A percentile compares a stretch with the other conserved stretches of the same genome.
Conservation (phyloP, 345 rosid genomes). For the Theobroma cacao region DNA sequence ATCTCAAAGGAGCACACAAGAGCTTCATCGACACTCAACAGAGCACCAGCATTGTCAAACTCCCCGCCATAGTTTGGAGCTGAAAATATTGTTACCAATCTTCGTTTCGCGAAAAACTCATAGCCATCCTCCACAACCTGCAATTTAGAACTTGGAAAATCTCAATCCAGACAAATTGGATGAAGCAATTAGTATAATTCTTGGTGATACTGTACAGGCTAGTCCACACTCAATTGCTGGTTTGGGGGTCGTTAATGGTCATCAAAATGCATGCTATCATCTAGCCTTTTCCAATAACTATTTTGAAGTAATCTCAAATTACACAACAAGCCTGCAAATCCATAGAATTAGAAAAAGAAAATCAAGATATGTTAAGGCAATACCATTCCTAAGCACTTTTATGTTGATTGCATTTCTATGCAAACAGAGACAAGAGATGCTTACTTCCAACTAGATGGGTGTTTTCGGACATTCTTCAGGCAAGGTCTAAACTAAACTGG, state of each 20-base stretch:
- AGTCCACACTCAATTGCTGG: not conserved
- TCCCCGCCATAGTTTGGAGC: constrained; percentile 99
- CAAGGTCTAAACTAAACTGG: not conserved
- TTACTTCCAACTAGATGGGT: not conserved
- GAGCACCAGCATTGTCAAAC: constrained; percentile 94
- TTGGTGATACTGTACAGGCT: not conserved
- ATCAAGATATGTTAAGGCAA: not conserved
- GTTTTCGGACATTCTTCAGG: not conserved
- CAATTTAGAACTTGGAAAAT: constrained; percentile 12
- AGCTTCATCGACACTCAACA: constrained; percentile 68
- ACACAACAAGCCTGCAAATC: not conserved
- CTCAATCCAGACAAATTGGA: not conserved
- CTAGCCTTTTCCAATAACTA: not conserved
- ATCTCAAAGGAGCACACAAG: constrained; percentile 93
- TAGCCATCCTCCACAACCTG: constrained; percentile 99
- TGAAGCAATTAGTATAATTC: not conserved
- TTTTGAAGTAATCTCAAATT: not conserved
- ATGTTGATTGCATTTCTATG: not conserved
- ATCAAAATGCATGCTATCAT: not conserved
- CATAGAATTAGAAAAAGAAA: not conserved
- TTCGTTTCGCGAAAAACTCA: constrained; percentile 85
- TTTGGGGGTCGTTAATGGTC: not conserved
- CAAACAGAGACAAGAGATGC: not conserved
- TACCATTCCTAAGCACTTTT: not conserved
- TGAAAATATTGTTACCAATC: constrained; percentile 89